Base-by-base conservation (phyloP, 169 alveolate genomes). In the Plasmodium billcollinsi region DNA sequence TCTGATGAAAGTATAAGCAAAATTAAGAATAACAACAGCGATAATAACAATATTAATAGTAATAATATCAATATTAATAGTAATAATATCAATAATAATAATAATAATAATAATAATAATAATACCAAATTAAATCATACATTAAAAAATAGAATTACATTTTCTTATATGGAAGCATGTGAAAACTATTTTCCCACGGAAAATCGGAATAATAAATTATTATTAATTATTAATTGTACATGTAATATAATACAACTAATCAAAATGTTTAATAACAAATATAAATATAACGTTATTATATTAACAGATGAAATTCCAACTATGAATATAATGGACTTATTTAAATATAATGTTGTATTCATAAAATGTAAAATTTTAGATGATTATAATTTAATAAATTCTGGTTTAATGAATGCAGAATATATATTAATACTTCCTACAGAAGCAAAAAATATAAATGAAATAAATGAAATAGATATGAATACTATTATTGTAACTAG, bases 391-490 rank as follows among this genome's bases (percentile, higher is more conserved):
- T 67, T 80, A 69, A 24, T 80, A 69, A 80, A 80, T 63, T 78
- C 90, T 43, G 90, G 90, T 12, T 61, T 80, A 59, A 39, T 80
- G 21, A 24, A 80, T 33, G 90, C 90, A 24, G 69, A 80, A 12
- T 80, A 69, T 49, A 49, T 80, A 49, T 56, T 80, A 67, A 80
- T 80, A 26, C 56, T 80, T 2, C 90, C 90, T 6, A 80, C 90
- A 8, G 83, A 80, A 24, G 52, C 15, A 20, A 54, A 52, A 49
- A 47, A 69, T 54, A 62, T 62, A 43, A 49, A 69, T 18, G 90
- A 80, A 67, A 80, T 69, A 56, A 80, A 80, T 66, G 90, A 80
- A 61, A 80, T 58, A 80, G 90, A 80, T 61, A 80, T 80, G 90
- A 69, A 80, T 26, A 80, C 52, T 39, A 80, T 80, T 52, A 80